These are phyloP conservation scores for Cryptosporidium baileyi DNA, from an alignment of 169 alveolate genomes.

Conservation along the genomic window DNA sequence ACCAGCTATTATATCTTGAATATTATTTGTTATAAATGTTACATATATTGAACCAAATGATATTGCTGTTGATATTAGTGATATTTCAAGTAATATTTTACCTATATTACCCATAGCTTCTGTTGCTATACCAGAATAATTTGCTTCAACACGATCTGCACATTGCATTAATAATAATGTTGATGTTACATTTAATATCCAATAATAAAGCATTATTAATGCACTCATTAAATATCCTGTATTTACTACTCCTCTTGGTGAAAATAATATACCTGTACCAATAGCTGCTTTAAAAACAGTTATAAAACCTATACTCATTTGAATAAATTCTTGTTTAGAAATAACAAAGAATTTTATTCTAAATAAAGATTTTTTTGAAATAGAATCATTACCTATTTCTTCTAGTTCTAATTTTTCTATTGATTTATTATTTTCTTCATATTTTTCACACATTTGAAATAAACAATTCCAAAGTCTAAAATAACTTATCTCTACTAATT, in stretches of 20 bases:
- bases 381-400: too few species aligned
- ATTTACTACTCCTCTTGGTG: constrained; percentile 60
- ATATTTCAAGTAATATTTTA: constrained; percentile 5
- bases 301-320: constrained; percentile 47
- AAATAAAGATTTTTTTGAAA: too few species aligned
- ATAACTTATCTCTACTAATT: too few species aligned
- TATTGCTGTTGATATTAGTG: constrained; percentile 48
- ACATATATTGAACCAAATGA: constrained; percentile 47
- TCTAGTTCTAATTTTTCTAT: too few species aligned
- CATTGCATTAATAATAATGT: constrained; percentile 22
- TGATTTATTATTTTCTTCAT: too few species aligned
- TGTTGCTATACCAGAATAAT: constrained; percentile 50
- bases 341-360: background rate
- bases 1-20: constrained; percentile 63
- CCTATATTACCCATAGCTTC: constrained; percentile 60
- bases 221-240: constrained; percentile 52
- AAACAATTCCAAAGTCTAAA: background rate
- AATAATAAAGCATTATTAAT: constrained; percentile 41
- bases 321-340: background rate
- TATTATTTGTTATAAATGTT: constrained; percentile 56
- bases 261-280: constrained; percentile 64
- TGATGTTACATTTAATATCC: constrained; percentile 50
- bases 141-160: constrained; percentile 30
- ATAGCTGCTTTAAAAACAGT: constrained; percentile 68
- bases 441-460: background rate